These are phyloP conservation scores for Mortierella claussenii DNA, from an alignment of 192 early-diverging fungal genomes.

Conservation along the genomic window DNA sequence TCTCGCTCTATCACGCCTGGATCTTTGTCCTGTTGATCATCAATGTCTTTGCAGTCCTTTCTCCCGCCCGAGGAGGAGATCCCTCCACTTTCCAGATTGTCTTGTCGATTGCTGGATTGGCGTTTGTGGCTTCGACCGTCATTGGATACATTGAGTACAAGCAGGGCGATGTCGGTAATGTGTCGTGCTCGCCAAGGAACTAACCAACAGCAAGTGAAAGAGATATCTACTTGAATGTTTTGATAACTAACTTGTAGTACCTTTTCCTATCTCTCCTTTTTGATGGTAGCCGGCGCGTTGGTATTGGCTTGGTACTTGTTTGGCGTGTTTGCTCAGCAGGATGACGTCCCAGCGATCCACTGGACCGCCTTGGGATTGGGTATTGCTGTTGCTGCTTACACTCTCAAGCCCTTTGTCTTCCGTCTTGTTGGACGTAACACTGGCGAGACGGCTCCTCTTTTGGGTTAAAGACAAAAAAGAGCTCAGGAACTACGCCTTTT, in stretches of 20 bases:
- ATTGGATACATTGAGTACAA: conserved; percentile 68
- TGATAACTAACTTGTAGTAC: not conserved
- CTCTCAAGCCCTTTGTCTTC: conserved; percentile 56
- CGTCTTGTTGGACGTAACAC: conserved; percentile 44
- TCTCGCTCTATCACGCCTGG: conserved; percentile 75
- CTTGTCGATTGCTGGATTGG: conserved; percentile 58
- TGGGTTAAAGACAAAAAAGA: conserved; percentile 47
- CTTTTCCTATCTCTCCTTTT: not conserved
- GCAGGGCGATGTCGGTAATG: conserved; percentile 62
- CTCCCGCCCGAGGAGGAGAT: conserved; percentile 33
- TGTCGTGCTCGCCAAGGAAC: not conserved
- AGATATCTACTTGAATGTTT: not conserved
- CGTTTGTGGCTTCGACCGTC: conserved; percentile 64
- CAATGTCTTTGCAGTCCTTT: conserved; percentile 69
- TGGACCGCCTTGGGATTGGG: conserved; percentile 60
- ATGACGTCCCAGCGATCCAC: conserved; percentile 51
- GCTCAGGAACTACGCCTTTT: no score
- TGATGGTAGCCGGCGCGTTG: conserved; percentile 62
- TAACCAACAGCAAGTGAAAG: not conserved
- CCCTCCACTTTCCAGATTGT: conserved; percentile 60
- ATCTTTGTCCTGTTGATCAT: conserved; percentile 65
- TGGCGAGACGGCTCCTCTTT: conserved; percentile 60
- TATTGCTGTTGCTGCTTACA: conserved; percentile 56
- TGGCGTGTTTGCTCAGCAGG: conserved; percentile 60
- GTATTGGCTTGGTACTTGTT: conserved; percentile 70